Evolutionary conservation across 2,329 filamentous ascomycete species (phyloP), one percentile per base, ranked within the genome.

Genomic region (Fusarium redolens): DNA sequence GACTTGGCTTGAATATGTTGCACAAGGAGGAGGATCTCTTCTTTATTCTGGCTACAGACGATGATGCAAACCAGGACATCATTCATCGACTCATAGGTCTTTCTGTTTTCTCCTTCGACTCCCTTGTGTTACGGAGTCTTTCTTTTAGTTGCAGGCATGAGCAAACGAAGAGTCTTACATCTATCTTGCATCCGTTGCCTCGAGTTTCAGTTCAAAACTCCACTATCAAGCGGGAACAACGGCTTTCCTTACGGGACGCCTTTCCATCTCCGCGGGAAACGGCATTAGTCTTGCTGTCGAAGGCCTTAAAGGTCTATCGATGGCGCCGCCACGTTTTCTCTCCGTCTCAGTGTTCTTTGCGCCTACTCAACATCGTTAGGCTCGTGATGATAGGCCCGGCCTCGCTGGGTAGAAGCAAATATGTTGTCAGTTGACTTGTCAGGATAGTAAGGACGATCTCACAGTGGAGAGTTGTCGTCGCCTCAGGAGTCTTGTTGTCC

Each of bases 241-340:
- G 41, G 37, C 30, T 43, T 28, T 35, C 38, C 17, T 44, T 28
- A 33, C n/a, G n/a, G 35, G 31, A 9, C 28, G 41, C 28, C 44
- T 54, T 50, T 52, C 48, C 41, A 37, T 28, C 61, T 37, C 43
- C 12, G 55, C 58, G 52, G 55, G 62, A 59, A 35, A 43, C 28
- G 33, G 51, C 62, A 65, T 48, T 58, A 61, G 62, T 55, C 45
- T 61, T 54, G 38, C 41, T 71, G 71, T 55, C 56, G n/a, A 37
- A 30, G 28, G 52, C 51, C 51, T 28, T 22, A 51, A 61, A 37
- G 33, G 43, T 54, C 56, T 31, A 11, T 56, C n/a, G n/a, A 60
- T 60, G 66, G 61, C 70, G 70, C 40, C 70, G 61, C 70, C 70
- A 73, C 69, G 25, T 25, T 60, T 40, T 25, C 48, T 45, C 41